A percentile compares a stretch with the other conserved stretches of the same genome.
Conservation (phyloP, 140 eudicot genomes). For the Flaveria floridana region DNA sequence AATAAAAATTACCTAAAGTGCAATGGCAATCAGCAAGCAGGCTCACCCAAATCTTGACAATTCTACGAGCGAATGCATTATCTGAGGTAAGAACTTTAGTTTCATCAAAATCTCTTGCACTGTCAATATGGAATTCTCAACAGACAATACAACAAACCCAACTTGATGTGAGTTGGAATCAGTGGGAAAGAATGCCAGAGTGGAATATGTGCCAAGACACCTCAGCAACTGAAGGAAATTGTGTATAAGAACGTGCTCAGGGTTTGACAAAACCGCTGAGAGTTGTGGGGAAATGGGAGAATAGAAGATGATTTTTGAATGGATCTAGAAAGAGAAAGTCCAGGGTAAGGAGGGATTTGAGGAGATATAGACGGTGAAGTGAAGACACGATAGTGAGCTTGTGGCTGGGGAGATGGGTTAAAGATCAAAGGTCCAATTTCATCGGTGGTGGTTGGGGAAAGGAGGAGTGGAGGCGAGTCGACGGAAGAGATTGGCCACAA, state of each 20-base stretch:
- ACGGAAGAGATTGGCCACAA: constrained; percentile 57
- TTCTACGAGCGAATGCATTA: constrained; percentile 24
- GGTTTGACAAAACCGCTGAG: constrained; percentile 19
- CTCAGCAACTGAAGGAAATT: constrained; percentile 53
- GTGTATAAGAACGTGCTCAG: constrained; percentile 1
- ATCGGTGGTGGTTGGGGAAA: constrained; percentile 31
- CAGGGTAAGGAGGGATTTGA: constrained; percentile 46
- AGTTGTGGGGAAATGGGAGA: constrained; percentile 40
- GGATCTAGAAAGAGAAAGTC: constrained; percentile 43
- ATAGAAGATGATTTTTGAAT: constrained; percentile 32
- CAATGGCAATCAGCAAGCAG: constrained; percentile 36
- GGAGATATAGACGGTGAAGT: constrained; percentile 37
- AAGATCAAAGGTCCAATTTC: constrained; percentile 55
- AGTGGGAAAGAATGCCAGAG: constrained; percentile 51
- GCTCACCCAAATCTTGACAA: constrained; percentile 41
- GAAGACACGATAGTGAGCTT: constrained; percentile 36
- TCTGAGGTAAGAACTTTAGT: constrained; percentile 12
- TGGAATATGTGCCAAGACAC: constrained; percentile 32
- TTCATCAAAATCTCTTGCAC: constrained; percentile 23
- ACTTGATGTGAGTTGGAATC: constrained; percentile 53
- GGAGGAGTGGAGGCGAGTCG: constrained; percentile 50
- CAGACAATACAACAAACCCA: constrained; percentile 46
- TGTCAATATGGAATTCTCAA: constrained; percentile 26
- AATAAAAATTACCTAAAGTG: constrained; percentile 13
- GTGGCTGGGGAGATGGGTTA: constrained; percentile 37